Conservation (phyloP, 129 eudicot species). For the Helichrysum umbraculigerum region DNA sequence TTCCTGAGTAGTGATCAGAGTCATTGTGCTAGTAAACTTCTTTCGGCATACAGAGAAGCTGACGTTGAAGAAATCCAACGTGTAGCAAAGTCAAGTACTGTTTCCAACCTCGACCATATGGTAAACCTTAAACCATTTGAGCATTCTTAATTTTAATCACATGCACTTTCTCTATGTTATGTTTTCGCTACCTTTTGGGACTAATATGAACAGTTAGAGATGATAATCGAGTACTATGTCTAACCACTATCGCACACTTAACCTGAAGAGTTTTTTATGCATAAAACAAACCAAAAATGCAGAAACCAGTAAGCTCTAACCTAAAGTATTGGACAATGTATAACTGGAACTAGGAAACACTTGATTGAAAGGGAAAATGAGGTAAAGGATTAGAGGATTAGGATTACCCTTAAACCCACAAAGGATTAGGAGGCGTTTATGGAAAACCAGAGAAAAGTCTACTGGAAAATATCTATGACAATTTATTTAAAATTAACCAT, state of each 20-base stretch:
- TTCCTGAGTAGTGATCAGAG: conserved; percentile 86
- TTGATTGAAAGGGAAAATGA: background rate
- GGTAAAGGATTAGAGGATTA: background rate
- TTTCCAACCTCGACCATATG: conserved; percentile 77
- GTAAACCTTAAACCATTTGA: conserved; percentile 38
- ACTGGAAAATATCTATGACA: background rate
- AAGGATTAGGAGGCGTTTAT: background rate
- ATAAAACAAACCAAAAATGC: background rate
- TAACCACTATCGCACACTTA: background rate
- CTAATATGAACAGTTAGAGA: conserved; percentile 6
- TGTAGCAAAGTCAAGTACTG: conserved; percentile 67
- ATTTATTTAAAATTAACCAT: no score
- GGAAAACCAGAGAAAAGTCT: background rate
- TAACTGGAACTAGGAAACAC: background rate
- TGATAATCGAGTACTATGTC: background rate
- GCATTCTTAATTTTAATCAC: background rate
- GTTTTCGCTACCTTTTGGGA: background rate
- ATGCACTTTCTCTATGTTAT: conserved; percentile 9
- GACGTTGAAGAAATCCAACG: conserved; percentile 81
- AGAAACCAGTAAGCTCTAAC: background rate
- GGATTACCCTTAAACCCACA: background rate
- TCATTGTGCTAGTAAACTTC: conserved; percentile 87
- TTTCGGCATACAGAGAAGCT: conserved; percentile 88
- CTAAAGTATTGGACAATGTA: background rate
- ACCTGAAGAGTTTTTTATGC: background rate